Evolutionary conservation across 208 protist genomes (phyloP).

Genomic region (Acanthamoeba culbertsoni): DNA sequence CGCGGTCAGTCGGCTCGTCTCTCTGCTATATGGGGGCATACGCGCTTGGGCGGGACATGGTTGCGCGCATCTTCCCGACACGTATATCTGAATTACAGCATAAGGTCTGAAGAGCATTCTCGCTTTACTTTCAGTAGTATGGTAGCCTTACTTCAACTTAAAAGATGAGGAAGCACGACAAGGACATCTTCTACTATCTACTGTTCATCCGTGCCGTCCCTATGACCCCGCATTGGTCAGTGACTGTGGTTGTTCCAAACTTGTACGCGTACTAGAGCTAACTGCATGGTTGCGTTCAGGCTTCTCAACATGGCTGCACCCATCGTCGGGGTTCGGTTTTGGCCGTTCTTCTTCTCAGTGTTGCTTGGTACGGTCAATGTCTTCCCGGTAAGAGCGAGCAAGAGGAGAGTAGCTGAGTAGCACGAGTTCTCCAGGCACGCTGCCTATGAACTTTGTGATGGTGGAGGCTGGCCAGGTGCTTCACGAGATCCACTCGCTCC

Average conservation of each 20-base stretch:
- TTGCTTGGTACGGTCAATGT: neutral
- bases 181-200: neutral
- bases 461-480: slow-evolving; percentile 3
- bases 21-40: slow-evolving; percentile 14
- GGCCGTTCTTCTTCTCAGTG: slow-evolving; percentile 25
- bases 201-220: neutral
- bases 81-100: neutral
- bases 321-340: neutral
- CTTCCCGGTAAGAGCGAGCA: neutral
- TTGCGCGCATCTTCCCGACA: neutral
- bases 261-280: neutral
- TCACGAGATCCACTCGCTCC: neutral
- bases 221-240: neutral
- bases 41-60: neutral
- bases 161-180: neutral
- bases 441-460: slow-evolving; percentile 35
- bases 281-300: neutral
- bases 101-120: neutral
- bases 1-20: neutral
- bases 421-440: neutral
- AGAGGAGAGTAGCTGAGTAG: neutral
- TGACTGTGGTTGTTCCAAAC: neutral
- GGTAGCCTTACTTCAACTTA: too few relatives aligned
- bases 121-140: neutral
- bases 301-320: slow-evolving; percentile 6